Evolutionary conservation across 1,139 yeast species (phyloP).

Genomic region (Nematodospora anomalae): DNA sequence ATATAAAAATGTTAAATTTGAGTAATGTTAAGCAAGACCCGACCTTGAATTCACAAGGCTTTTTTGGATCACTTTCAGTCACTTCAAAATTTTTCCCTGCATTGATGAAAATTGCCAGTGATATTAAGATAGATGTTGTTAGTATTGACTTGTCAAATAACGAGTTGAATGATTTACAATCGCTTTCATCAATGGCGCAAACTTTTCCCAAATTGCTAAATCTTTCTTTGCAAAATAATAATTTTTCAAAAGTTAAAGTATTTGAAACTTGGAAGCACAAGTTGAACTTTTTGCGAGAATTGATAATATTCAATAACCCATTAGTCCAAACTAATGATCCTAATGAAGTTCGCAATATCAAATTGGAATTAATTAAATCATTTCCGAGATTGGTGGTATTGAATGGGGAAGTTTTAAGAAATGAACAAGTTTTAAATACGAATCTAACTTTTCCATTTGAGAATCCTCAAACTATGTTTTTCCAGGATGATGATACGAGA

Average conservation of each 20-base stretch:
- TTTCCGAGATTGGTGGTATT: constrained; percentile 80
- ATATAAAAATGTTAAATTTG: constrained; percentile 66
- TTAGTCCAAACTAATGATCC: constrained; percentile 36
- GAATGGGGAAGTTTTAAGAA: constrained; percentile 77
- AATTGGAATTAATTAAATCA: constrained; percentile 61
- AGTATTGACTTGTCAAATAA: constrained; percentile 79
- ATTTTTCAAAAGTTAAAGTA: constrained; percentile 54
- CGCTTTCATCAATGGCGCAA: constrained; percentile 65
- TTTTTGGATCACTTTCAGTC: constrained; percentile 59
- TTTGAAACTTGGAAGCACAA: constrained; percentile 81
- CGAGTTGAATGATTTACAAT: constrained; percentile 59
- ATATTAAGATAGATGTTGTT: constrained; percentile 54
- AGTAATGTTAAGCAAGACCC: constrained; percentile 70
- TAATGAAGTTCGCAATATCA: constrained; percentile 45
- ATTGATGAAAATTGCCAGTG: constrained; percentile 76
- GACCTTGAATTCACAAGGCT: constrained; percentile 58
- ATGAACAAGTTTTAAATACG: constrained; percentile 57
- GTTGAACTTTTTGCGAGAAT: constrained; percentile 69
- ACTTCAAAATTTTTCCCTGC: constrained; percentile 88
- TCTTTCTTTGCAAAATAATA: constrained; percentile 77
- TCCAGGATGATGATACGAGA: constrained; percentile 76
- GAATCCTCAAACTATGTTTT: constrained; percentile 53
- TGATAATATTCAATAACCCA: constrained; percentile 80
- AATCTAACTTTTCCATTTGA: constrained; percentile 61
- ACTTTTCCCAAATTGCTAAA: constrained; percentile 76